These are phyloP conservation scores for Cicer chorassanicum DNA, from an alignment of 306 rosid genomes.

Conservation along the genomic window DNA sequence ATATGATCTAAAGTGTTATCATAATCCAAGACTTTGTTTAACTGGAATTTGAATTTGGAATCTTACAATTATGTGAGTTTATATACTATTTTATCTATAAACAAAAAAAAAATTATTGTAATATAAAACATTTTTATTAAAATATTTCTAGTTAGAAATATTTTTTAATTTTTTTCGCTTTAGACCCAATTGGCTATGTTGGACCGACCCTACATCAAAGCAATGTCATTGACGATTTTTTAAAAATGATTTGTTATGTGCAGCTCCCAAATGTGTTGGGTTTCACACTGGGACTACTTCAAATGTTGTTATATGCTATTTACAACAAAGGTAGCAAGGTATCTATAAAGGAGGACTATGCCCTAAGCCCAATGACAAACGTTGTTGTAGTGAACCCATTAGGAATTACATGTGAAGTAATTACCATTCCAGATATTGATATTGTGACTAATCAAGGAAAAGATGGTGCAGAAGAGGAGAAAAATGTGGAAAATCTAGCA, in stretches of 20 bases:
- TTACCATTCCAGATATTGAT: constrained; percentile 12
- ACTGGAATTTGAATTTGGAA: no score
- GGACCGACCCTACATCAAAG: not conserved
- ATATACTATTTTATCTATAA: not conserved
- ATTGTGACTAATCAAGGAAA: not conserved
- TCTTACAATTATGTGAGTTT: no score
- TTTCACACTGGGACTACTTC: constrained; percentile 63
- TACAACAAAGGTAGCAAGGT: constrained; percentile 48
- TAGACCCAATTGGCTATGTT: no score
- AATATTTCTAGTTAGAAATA: no score
- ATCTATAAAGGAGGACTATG: constrained; percentile 11
- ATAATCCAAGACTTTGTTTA: no score
- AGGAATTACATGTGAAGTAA: constrained; percentile 19
- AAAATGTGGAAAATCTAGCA: not conserved
- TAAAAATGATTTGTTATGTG: not conserved
- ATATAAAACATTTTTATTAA: no score
- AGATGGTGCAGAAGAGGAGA: not conserved
- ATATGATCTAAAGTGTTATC: no score
- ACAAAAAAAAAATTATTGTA: no score
- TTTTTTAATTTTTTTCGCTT: no score
- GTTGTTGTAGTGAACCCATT: constrained; percentile 21
- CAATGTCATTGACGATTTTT: not conserved
- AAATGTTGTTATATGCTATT: constrained; percentile 69
- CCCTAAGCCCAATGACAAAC: constrained; percentile 38
- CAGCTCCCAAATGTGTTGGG: constrained; percentile 84